Conservation (phyloP, 225 moss, liverwort and hornwort species). For the Straminergon stramineum region DNA sequence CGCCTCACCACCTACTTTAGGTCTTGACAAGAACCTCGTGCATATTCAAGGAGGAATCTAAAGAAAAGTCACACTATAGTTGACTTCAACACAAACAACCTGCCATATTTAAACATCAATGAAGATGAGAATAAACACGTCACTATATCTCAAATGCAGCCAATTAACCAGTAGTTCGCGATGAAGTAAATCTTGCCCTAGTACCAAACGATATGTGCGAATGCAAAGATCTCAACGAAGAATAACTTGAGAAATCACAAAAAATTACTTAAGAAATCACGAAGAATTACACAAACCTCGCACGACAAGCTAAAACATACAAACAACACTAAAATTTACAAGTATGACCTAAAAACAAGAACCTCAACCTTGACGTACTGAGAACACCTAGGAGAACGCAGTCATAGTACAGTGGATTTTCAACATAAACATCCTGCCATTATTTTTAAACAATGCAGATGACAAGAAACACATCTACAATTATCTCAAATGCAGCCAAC, state of each 20-base stretch:
- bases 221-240: neutral
- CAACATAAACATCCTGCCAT: neutral
- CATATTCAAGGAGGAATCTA: conserved; percentile 8
- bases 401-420: neutral
- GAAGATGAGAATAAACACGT: neutral
- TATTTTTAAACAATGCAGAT: neutral
- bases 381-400: neutral
- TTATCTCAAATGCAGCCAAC: neutral
- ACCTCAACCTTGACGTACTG: neutral
- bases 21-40: conserved; percentile 21
- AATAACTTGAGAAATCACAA: neutral
- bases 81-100: conserved; percentile 6
- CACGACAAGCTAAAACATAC: neutral
- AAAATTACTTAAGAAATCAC: neutral
- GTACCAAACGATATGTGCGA: neutral
- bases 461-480: neutral
- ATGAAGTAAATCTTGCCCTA: neutral
- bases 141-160: neutral
- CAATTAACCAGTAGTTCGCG: neutral
- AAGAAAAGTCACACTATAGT: neutral
- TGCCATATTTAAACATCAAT: neutral
- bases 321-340: neutral
- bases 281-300: neutral
- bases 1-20: conserved; percentile 17
- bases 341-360: neutral